A percentile compares a stretch with the other conserved stretches of the same genome.
phyloP scores from a whole-genome alignment of 2,329 filamentous ascomycete genomes.

The Ophiobolus disseminans region DNA sequence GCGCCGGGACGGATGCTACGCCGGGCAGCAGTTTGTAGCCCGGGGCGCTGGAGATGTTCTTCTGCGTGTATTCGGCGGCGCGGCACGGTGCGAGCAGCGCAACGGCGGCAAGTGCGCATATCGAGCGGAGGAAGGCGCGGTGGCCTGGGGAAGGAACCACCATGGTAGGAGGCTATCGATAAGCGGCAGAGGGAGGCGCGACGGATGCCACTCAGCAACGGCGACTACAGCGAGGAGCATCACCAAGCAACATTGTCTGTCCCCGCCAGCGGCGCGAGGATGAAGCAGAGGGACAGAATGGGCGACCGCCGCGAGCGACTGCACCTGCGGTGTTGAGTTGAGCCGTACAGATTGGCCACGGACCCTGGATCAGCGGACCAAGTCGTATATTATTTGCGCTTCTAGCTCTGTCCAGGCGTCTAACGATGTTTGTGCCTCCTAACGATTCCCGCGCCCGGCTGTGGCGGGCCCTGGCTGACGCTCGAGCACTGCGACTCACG shows the following conservation, averaged over 20 bases:
- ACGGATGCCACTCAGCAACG: constrained; percentile 31
- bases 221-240: constrained; percentile 29
- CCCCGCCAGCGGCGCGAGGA: constrained; percentile 21
- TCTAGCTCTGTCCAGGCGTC: constrained; percentile 8
- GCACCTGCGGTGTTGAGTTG: constrained; percentile 23
- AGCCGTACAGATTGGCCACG: constrained; percentile 35
- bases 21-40: constrained; percentile 25
- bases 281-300: constrained; percentile 14
- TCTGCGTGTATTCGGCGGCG: constrained; percentile 28
- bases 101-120: constrained; percentile 20
- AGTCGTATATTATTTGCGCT: constrained; percentile 33
- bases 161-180: constrained; percentile 29
- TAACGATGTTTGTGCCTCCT: constrained; percentile 24
- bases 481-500: constrained; percentile 12
- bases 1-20: constrained; percentile 33
- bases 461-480: constrained; percentile 8
- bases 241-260: constrained; percentile 33
- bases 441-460: neutral
- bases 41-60: constrained; percentile 28
- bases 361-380: constrained; percentile 23
- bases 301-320: constrained; percentile 14
- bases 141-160: constrained; percentile 30
- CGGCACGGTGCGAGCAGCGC: constrained; percentile 27
- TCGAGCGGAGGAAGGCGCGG: constrained; percentile 21
- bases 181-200: constrained; percentile 25